Base-by-base conservation (phyloP, 192 early-diverging fungal species). In the Coemansia sp. region DNA sequence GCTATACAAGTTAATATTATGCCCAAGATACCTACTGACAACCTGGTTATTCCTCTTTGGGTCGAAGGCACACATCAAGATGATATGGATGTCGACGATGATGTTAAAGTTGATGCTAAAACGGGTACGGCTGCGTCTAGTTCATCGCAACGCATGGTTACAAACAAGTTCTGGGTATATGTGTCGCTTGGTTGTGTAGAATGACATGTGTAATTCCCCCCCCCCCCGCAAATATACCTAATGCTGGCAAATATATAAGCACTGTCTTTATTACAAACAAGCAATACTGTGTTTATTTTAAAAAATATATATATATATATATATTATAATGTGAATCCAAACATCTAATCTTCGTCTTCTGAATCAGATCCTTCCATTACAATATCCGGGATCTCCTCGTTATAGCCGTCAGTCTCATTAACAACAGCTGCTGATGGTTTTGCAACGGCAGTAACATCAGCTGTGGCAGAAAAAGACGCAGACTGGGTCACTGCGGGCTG, bases 301-400 rank as follows among this genome's bases (percentile, higher is more conserved):
- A 25, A 25, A 25, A 25, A 25, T 25, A 25, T 25, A 0, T 25
- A 25, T 25, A 25, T 25, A 25, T 25, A 25, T 25, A 0, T 25
- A 25, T 25, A 25, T 25, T 25, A 25, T 25, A 25, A 25, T 25
- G 1, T 25, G 22, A 25, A 25, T 25, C 22, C 22, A 25, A 25
- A 25, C 22, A 25, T 22, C 56, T 36, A 29, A 38, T 75, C 63
- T 10, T 80, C 78, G 36, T 75, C 72, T 33, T 75, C 78, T 55
- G 78, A 81, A 56, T 81, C 77, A 6, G 77, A 80, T 38, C 66
- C 78, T 29, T 81, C 78, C 78, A 81, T 81, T 1, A 81, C 78
- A 28, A 81, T 81, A 49, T 81, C 78, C 1, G 78, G 78, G 28
- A 81, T 75, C 17, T 79, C 71, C 14, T 69, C 66, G 3, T 66